A percentile compares a stretch with the other conserved stretches of the same genome.
phyloP scores from a whole-genome alignment of 768 basidiomycete genomes.

The Leccinum aurantiacum region DNA sequence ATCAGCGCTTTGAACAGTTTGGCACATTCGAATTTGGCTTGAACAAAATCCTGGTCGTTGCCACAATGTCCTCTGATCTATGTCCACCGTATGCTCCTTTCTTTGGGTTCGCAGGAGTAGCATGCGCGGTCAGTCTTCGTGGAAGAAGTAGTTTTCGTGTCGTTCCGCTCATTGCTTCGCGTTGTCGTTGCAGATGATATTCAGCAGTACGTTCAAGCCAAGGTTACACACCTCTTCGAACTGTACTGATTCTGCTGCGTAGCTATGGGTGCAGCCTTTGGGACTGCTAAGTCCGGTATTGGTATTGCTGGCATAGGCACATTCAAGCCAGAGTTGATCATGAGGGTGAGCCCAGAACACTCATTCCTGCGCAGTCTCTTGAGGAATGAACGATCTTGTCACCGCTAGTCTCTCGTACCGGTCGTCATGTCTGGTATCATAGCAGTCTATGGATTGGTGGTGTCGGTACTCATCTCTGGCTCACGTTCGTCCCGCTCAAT shows the following conservation, averaged over 20 bases:
- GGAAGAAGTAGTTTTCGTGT: neutral
- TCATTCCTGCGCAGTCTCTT: neutral
- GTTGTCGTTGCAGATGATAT: conserved; percentile 72
- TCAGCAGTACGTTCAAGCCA: conserved; percentile 74
- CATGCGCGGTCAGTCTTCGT: conserved; percentile 71
- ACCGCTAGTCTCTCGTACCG: conserved; percentile 80
- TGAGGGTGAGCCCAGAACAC: conserved; percentile 66
- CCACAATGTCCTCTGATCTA: conserved; percentile 47
- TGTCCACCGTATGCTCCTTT: conserved; percentile 97
- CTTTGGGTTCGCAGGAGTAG: conserved; percentile 97
- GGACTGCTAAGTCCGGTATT: conserved; percentile 95
- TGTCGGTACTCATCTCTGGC: conserved; percentile 89
- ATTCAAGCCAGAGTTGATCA: conserved; percentile 95
- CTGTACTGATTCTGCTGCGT: conserved; percentile 15
- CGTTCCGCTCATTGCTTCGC: conserved; percentile 9
- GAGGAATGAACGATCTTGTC: neutral
- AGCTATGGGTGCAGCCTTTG: conserved; percentile 95
- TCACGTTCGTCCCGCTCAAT: conserved; percentile 40
- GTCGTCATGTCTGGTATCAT: conserved; percentile 99
- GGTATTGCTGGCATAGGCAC: conserved; percentile 93
- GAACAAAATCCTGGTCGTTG: neutral
- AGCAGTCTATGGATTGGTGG: conserved; percentile 95
- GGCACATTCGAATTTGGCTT: neutral
- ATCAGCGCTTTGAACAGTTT: neutral
- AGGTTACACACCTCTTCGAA: neutral